A percentile compares a stretch with the other conserved stretches of the same genome.
Evolutionary conservation across 495 filamentous ascomycete species (phyloP).

Genomic region (Aspergillus sparsus): DNA sequence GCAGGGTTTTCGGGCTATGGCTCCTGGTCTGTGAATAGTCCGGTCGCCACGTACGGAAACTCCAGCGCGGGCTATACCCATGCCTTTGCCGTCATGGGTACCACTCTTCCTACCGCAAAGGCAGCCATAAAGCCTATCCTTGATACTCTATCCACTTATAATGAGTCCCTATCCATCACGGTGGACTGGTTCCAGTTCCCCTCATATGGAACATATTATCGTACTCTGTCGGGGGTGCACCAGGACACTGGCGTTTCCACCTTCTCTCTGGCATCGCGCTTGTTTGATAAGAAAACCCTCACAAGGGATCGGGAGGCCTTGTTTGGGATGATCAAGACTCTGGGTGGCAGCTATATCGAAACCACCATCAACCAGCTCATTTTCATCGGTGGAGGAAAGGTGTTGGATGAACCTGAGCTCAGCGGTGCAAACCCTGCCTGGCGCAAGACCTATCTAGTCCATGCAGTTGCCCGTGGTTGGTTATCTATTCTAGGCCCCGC

Average conservation of each 20-base stretch:
- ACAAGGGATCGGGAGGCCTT: slow-evolving; percentile 26
- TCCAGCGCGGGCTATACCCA: slow-evolving; percentile 39
- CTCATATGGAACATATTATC: slow-evolving; percentile 38
- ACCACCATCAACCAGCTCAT: slow-evolving; percentile 33
- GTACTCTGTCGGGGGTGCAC: slow-evolving; percentile 31
- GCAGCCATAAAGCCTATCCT: slow-evolving; percentile 26
- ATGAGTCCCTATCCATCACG: background rate
- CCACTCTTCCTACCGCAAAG: slow-evolving; percentile 26
- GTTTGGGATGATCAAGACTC: slow-evolving; percentile 28
- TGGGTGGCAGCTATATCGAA: slow-evolving; percentile 30
- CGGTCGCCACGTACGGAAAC: slow-evolving; percentile 26
- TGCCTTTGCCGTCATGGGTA: slow-evolving; percentile 32
- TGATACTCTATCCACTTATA: slow-evolving; percentile 24
- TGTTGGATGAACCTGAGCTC: slow-evolving; percentile 28
- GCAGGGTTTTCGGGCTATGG: slow-evolving; percentile 40
- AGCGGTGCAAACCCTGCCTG: slow-evolving; percentile 49
- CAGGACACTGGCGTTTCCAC: slow-evolving; percentile 26
- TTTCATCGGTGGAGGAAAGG: slow-evolving; percentile 42
- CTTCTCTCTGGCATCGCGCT: slow-evolving; percentile 36
- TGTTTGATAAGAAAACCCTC: slow-evolving; percentile 38
- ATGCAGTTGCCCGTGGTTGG: slow-evolving; percentile 42
- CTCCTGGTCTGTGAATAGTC: slow-evolving; percentile 34
- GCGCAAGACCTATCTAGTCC: slow-evolving; percentile 42
- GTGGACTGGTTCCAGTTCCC: slow-evolving; percentile 32
- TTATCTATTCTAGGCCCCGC: slow-evolving; percentile 31